phyloP scores from a whole-genome alignment of 2,329 filamentous ascomycete genomes.

The Trichoderma asperellum region DNA sequence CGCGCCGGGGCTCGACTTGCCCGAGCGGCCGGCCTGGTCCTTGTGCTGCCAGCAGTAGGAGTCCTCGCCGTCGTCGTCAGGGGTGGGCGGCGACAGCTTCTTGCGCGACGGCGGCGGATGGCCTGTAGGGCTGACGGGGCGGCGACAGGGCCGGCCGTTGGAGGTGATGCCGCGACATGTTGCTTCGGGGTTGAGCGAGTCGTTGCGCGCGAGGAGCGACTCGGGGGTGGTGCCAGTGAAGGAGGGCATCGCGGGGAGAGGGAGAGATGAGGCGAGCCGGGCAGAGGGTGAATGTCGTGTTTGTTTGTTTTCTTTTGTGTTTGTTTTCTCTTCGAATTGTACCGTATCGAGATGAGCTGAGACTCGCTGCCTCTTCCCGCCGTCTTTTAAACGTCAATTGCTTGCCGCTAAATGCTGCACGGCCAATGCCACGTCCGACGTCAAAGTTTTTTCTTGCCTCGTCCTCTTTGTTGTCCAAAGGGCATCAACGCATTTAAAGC shows the following conservation, averaged over 20 bases:
- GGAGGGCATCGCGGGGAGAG: conserved; percentile 39
- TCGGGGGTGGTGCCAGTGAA: conserved; percentile 69
- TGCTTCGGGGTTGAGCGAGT: conserved; percentile 80
- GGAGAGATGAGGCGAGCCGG: neutral
- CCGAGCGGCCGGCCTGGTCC: conserved; percentile 69
- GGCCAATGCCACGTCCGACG: neutral
- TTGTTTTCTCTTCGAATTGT: conserved; percentile 30
- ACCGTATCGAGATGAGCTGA: conserved; percentile 32
- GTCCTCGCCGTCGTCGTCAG: conserved; percentile 61
- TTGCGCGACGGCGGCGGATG: conserved; percentile 30
- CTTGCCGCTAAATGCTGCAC: neutral
- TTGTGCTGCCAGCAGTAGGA: conserved; percentile 96
- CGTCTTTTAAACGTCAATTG: conserved; percentile 5
- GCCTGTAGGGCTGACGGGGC: conserved; percentile 54
- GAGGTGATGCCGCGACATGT: conserved; percentile 89
- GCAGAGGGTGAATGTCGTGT: neutral
- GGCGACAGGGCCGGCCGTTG: conserved; percentile 80
- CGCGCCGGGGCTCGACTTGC: conserved; percentile 51
- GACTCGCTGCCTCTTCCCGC: neutral
- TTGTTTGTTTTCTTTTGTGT: neutral
- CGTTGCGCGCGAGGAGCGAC: conserved; percentile 73
- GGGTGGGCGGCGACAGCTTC: conserved; percentile 37
- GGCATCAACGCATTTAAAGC: conserved; percentile 25
- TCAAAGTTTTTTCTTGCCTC: neutral
- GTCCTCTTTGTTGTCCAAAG: conserved; percentile 8